Base-by-base conservation (phyloP, 2,329 filamentous ascomycete species). In the Arthrobotrys pseudoclavata region DNA sequence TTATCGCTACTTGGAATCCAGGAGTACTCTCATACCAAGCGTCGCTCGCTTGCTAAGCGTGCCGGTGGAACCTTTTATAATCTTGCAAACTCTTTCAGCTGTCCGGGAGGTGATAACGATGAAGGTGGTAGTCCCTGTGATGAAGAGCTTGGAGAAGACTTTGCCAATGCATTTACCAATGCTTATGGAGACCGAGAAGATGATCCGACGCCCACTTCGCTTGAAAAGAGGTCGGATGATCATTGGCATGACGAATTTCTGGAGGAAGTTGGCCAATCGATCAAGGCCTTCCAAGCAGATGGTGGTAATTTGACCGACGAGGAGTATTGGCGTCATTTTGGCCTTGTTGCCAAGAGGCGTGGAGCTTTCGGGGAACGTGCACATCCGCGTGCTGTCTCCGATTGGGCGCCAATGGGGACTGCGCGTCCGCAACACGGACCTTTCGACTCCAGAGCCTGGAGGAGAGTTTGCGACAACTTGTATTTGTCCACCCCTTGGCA, bases 241-340 rank as follows among this genome's bases (percentile, higher is more conserved):
- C 68, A 55, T 55, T 62, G 24, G 68, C 45, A 63, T 18, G 34
- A 42, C n/a, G 57, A 20, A 55, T 70, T 70, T 18, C 24, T 70
- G 68, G 57, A 70, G 57, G 68, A 70, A 70, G 31, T 70, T 62
- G 68, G 57, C 24, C 55, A 70, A 70, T 47, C 68, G 47, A 63
- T 70, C 24, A 63, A 70, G 24, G 47, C 50, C 29, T 70, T 70
- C 47, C 50, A 70, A 55, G 45, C 45, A 37, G 47, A 55, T 34
- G 68, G 68, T n/a, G 68, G 68, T 31, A 70, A 70, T 45, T 62
- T 70, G 68, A 70, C 68, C 18, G 55, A 70, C 47, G 34, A 61
- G 34, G 68, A 70, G 34, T 70, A 70, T 63, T 70, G 68, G 68
- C 68, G 55, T 34, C 68, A 70, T 70, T 31, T 70, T 47, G 55